Base-by-base conservation (phyloP, 345 rosid genomes). In the Boechera retrofracta region DNA sequence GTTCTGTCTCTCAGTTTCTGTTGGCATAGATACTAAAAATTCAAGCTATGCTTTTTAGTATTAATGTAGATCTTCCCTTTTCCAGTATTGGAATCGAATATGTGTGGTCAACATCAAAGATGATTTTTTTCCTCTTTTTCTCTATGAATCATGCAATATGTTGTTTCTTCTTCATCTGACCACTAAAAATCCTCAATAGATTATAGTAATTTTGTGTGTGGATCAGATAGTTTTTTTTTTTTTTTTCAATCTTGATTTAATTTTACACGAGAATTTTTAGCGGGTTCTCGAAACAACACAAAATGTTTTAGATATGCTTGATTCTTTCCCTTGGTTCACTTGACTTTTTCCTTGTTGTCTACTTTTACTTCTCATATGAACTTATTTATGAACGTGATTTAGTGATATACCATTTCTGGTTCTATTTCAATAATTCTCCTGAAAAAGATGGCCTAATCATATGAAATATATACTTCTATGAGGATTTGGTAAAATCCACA, bases 71-170 rank as follows among this genome's bases (percentile, higher is more conserved):
- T 51, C 62, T 11, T 16, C 15, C 15, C 53, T 62, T 52, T 62
- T 21, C 53, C 31, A 28, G 44, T 44, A 28, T 62, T 33, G 53
- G 42, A 51, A 12, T 64, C 12, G 4, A 47, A 39, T 38, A 49
- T 18, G 42, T 29, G 1, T 59, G 36, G 47, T 52, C 69, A 12
- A 48, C 41, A 48, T 66, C 60, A 36, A 38, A 29, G 15, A 33
- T 29, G 47, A 75, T 60, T 68, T 74, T 74, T 38, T 75, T 75
- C 49, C 58, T 48, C 59, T 57, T 71, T 11, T 58, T 16, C 24
- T 31, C 55, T 2, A 18, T n/a, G 32, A 36, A 36, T 36, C 7
- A 5, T 36, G 39, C 0, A 36, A 36, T 36, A 36, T 54, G 52
- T 6, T 49, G 26, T 49, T 63, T 63, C 12, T 57, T 72, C 39